These are phyloP conservation scores for Pilasporangium apinafurcum DNA, from an alignment of 352 stramenopile species.

Conservation along the genomic window DNA sequence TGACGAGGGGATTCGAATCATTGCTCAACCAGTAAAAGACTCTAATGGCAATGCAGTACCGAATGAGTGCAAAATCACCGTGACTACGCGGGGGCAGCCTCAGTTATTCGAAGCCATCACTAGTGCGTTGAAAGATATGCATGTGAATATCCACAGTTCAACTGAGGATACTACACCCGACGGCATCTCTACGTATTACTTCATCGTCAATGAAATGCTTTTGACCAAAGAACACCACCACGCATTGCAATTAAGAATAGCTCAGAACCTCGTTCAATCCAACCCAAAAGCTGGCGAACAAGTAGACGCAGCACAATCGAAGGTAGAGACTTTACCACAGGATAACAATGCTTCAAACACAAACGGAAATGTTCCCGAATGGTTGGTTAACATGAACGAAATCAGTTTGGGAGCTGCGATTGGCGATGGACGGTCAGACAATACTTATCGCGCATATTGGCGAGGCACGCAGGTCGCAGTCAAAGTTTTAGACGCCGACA, in stretches of 20 bases:
- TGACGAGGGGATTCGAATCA: no score
- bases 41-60: no score
- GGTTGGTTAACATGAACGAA: slow-evolving; percentile 44
- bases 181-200: slow-evolving; percentile 36
- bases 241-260: slow-evolving; percentile 60
- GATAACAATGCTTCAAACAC: slow-evolving; percentile 73
- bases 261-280: slow-evolving; percentile 65
- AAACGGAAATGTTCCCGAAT: no score
- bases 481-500: slow-evolving; percentile 44
- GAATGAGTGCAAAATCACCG: no score
- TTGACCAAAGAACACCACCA: slow-evolving; percentile 72
- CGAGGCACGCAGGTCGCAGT: slow-evolving; percentile 37
- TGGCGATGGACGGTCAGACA: slow-evolving; percentile 40
- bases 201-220: slow-evolving; percentile 77
- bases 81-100: no score
- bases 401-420: slow-evolving; percentile 34
- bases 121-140: no score
- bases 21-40: no score
- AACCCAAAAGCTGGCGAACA: slow-evolving; percentile 65
- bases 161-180: no score
- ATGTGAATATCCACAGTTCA: no score
- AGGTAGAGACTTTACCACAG: no score
- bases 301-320: no score
- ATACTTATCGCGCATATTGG: slow-evolving; percentile 50
- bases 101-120: no score